Evolutionary conservation across 208 protist genomes (phyloP).

Genomic region (Tetramitus jugosus): DNA sequence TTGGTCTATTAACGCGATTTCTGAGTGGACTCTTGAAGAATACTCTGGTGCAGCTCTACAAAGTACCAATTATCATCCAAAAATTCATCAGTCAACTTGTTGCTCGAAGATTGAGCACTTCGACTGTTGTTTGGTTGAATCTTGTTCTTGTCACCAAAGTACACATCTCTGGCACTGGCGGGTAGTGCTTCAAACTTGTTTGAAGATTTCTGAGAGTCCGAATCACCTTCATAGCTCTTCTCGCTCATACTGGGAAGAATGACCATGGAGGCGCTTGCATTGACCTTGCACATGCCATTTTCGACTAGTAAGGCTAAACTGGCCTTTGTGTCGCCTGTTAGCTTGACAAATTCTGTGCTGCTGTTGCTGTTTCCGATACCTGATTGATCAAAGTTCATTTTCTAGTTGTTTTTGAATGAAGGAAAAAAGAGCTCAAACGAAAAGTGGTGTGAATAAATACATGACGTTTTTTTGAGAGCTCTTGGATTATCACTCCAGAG

Average conservation of each 20-base stretch:
- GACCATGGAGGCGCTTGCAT: background rate
- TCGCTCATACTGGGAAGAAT: background rate
- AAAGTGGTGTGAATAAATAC: too few relatives aligned
- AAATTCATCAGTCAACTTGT: background rate
- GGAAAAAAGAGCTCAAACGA: too few relatives aligned
- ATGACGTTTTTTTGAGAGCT: too few relatives aligned
- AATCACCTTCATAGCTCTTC: background rate
- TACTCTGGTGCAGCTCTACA: constrained; percentile 11
- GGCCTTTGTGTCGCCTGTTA: background rate
- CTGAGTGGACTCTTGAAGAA: constrained; percentile 15
- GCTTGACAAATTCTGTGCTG: constrained; percentile 5
- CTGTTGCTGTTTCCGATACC: too few relatives aligned
- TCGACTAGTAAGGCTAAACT: constrained; percentile 5
- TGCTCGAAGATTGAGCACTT: background rate
- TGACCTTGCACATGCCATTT: constrained; percentile 17
- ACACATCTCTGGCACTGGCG: background rate
- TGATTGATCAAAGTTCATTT: too few relatives aligned
- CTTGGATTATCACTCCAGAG: too few relatives aligned
- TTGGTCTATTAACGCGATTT: too few relatives aligned
- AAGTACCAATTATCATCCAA: constrained; percentile 24
- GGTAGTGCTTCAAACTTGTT: background rate
- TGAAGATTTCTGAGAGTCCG: background rate
- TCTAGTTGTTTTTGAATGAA: too few relatives aligned
- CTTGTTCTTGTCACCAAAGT: background rate
- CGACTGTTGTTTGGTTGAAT: background rate